A percentile compares a stretch with the other conserved stretches of the same genome.
phyloP scores from a whole-genome alignment of 2,329 filamentous ascomycete species.

The Colletotrichum acutatum region DNA sequence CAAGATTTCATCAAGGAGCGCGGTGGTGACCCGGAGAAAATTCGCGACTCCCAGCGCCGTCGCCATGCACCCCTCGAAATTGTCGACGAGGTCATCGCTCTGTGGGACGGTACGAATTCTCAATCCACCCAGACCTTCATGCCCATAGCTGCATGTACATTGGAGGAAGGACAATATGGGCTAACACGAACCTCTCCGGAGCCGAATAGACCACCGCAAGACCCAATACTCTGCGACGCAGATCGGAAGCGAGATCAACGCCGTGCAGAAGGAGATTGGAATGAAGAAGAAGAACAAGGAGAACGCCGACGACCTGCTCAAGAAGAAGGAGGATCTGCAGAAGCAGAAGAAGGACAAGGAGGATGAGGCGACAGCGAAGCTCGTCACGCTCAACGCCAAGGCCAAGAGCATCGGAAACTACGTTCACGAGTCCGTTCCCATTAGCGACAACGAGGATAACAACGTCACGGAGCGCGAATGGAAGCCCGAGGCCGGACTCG shows the following conservation, averaged over 20 bases:
- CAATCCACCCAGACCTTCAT: conserved; percentile 72
- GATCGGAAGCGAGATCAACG: conserved; percentile 87
- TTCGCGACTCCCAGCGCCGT: conserved; percentile 89
- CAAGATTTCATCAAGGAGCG: conserved; percentile 85
- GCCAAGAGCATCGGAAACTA: conserved; percentile 89
- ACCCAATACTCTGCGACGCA: conserved; percentile 82
- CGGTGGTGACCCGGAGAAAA: conserved; percentile 90
- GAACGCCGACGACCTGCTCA: conserved; percentile 81
- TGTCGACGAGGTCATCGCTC: conserved; percentile 89
- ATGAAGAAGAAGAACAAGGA: conserved; percentile 96
- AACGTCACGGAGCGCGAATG: conserved; percentile 83
- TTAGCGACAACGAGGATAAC: conserved; percentile 86
- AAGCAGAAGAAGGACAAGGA: conserved; percentile 85
- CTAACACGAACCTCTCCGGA: conserved; percentile 1
- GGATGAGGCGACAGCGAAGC: conserved; percentile 78
- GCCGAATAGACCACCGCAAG: conserved; percentile 47
- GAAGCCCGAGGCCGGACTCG: conserved; percentile 79
- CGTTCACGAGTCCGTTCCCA: conserved; percentile 87
- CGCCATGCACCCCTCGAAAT: conserved; percentile 83
- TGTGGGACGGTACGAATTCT: conserved; percentile 61
- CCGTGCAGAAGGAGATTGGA: conserved; percentile 88
- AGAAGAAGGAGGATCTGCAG: conserved; percentile 81
- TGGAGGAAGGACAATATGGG: neutral
- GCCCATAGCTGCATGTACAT: conserved; percentile 45
- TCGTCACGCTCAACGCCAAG: conserved; percentile 72